A percentile compares a stretch with the other conserved stretches of the same genome.
Evolutionary conservation across 768 basidiomycete genomes (phyloP).

Genomic region (Auricularia sp.): DNA sequence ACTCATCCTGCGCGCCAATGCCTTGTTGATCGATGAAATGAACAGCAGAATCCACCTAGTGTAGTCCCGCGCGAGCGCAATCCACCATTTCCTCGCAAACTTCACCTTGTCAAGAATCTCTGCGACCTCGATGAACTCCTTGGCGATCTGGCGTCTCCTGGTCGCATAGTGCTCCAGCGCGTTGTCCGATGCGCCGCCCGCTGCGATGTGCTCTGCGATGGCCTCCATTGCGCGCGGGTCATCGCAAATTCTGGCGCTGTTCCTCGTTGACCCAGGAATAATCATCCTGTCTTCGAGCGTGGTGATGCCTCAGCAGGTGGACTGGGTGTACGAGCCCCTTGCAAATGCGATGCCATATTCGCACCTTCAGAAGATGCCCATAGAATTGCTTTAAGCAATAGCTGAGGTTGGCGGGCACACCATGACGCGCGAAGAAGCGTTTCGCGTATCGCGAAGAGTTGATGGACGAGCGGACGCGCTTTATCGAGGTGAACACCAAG

Average conservation of each 20-base stretch:
- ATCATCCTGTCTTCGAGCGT: conserved; percentile 30
- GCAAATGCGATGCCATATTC: conserved; percentile 25
- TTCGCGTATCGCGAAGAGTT: conserved; percentile 21
- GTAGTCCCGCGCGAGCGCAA: no score
- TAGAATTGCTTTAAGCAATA: conserved; percentile 36
- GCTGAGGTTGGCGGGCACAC: conserved; percentile 28
- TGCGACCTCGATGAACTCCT: no score
- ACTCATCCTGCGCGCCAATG: no score
- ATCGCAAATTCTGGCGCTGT: conserved; percentile 33
- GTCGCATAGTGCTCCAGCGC: no score
- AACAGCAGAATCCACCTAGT: no score
- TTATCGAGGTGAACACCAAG: conserved; percentile 30
- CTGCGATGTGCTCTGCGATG: no score
- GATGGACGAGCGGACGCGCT: conserved; percentile 23
- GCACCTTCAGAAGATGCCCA: conserved; percentile 28
- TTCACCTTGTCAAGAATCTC: no score
- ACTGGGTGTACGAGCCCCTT: conserved; percentile 30
- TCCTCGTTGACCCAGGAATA: conserved; percentile 28
- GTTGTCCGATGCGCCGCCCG: no score
- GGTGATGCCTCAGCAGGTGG: conserved; percentile 41
- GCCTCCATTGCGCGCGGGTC: conserved; percentile 22
- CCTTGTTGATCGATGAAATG: no score
- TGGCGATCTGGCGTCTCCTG: no score
- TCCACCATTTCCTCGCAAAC: no score
- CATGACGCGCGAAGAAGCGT: conserved; percentile 30